Evolutionary conservation across 768 basidiomycete genomes (phyloP).

Genomic region (Phlebiopsis gigantea): DNA sequence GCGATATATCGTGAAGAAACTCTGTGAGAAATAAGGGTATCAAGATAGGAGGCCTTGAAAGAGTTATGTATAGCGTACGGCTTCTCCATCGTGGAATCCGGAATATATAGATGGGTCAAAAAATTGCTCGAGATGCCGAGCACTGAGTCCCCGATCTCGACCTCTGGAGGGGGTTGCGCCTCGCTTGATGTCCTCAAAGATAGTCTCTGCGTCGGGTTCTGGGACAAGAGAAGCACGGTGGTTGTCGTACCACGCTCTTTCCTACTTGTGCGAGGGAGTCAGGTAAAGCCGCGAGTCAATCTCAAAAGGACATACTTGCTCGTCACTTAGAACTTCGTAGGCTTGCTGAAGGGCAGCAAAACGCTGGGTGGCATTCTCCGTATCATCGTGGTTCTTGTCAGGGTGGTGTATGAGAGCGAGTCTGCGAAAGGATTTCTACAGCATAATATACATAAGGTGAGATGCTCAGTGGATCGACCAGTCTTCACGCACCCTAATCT

Average conservation of each 20-base stretch:
- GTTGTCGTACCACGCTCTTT: slow-evolving; percentile 97
- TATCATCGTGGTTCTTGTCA: slow-evolving; percentile 80
- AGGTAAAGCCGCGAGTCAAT: neutral
- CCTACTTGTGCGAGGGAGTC: slow-evolving; percentile 51
- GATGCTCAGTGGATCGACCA: neutral
- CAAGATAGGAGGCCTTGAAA: neutral
- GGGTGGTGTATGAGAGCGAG: slow-evolving; percentile 84
- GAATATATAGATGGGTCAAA: slow-evolving; percentile 70
- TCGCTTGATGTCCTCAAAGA: slow-evolving; percentile 79
- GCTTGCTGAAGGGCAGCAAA: slow-evolving; percentile 92
- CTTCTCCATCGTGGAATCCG: slow-evolving; percentile 55
- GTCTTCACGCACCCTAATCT: slow-evolving; percentile 66
- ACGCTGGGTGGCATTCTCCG: slow-evolving; percentile 80
- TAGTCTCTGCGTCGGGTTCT: slow-evolving; percentile 76
- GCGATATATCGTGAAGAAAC: slow-evolving; percentile 86
- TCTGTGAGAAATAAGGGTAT: slow-evolving; percentile 36
- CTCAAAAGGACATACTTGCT: slow-evolving; percentile 61
- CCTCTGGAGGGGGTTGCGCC: slow-evolving; percentile 54
- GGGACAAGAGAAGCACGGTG: slow-evolving; percentile 78
- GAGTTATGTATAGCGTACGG: slow-evolving; percentile 36
- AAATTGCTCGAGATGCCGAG: slow-evolving; percentile 78
- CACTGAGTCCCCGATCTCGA: slow-evolving; percentile 71
- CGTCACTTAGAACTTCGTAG: slow-evolving; percentile 94
- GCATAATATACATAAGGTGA: neutral
- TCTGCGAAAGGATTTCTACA: slow-evolving; percentile 60